A percentile compares a stretch with the other conserved stretches of the same genome.
Conservation (phyloP, 2,329 filamentous ascomycete species). For the Cercospora sojina region DNA sequence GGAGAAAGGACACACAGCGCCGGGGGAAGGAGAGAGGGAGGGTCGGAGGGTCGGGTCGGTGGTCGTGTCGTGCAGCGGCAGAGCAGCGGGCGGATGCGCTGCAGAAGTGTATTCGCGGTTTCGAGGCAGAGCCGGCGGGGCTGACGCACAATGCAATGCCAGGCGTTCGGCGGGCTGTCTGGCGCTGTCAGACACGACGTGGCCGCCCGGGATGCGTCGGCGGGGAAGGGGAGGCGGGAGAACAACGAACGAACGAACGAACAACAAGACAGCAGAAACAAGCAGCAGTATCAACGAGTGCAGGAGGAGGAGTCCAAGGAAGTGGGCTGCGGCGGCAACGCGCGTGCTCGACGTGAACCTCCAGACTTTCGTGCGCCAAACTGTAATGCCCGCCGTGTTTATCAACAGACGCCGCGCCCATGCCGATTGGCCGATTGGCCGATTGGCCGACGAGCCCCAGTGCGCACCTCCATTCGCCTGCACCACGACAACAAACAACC, state of each 20-base stretch:
- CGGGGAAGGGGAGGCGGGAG: background rate
- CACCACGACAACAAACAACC: background rate
- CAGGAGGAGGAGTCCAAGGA: background rate
- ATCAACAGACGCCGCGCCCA: background rate
- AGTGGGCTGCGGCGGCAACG: background rate
- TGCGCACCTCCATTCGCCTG: background rate
- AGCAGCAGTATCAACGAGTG: background rate
- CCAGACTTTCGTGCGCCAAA: background rate
- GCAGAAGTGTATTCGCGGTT: slow-evolving; percentile 2
- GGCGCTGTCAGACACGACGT: background rate
- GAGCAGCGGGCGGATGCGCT: background rate
- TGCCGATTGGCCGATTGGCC: background rate
- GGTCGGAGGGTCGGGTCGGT: background rate
- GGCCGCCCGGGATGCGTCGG: background rate
- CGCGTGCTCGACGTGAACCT: slow-evolving; percentile 2
- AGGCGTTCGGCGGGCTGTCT: background rate
- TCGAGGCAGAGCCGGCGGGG: background rate
- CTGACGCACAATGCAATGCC: background rate
- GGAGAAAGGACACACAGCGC: background rate
- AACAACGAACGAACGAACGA: background rate
- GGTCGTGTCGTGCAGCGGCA: slow-evolving; percentile 3
- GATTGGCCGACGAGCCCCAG: background rate
- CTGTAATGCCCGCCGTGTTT: background rate
- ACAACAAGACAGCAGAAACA: background rate
- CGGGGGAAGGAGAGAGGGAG: background rate